Evolutionary conservation across 1,139 yeast species (phyloP).

Genomic region (Saccharomycopsis hybrid): DNA sequence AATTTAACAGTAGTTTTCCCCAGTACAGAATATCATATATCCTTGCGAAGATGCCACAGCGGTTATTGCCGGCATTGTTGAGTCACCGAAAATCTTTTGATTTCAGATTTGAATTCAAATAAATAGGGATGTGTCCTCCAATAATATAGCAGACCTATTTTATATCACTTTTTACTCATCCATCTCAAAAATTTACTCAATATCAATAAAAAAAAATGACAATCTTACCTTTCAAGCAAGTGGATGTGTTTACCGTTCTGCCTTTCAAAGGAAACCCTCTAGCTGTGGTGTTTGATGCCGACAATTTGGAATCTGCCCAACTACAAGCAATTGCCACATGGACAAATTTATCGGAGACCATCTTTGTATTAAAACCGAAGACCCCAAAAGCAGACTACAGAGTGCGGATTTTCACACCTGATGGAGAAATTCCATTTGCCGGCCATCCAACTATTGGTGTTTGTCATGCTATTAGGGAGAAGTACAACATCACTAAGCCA

Average conservation of each 20-base stretch:
- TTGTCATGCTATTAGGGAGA: slow-evolving; percentile 37
- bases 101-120: too few species aligned
- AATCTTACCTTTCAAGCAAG: slow-evolving; percentile 34
- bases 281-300: slow-evolving; percentile 42
- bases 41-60: too few species aligned
- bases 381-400: slow-evolving; percentile 36
- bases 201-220: too few species aligned
- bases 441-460: slow-evolving; percentile 58
- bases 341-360: slow-evolving; percentile 54
- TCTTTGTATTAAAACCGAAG: slow-evolving; percentile 40
- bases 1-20: too few species aligned
- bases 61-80: too few species aligned
- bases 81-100: too few species aligned
- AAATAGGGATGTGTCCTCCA: too few species aligned
- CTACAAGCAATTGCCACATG: slow-evolving; percentile 45
- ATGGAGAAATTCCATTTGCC: slow-evolving; percentile 46
- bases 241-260: slow-evolving; percentile 42
- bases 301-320: slow-evolving; percentile 29
- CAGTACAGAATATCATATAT: too few species aligned
- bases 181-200: too few species aligned
- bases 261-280: slow-evolving; percentile 49
- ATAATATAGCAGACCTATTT: too few species aligned
- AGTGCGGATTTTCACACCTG: slow-evolving; percentile 43
- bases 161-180: too few species aligned
- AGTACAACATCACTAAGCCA: slow-evolving; percentile 25